Base-by-base conservation (phyloP, 129 eudicot genomes). In the Gnaphalium uliginosum region DNA sequence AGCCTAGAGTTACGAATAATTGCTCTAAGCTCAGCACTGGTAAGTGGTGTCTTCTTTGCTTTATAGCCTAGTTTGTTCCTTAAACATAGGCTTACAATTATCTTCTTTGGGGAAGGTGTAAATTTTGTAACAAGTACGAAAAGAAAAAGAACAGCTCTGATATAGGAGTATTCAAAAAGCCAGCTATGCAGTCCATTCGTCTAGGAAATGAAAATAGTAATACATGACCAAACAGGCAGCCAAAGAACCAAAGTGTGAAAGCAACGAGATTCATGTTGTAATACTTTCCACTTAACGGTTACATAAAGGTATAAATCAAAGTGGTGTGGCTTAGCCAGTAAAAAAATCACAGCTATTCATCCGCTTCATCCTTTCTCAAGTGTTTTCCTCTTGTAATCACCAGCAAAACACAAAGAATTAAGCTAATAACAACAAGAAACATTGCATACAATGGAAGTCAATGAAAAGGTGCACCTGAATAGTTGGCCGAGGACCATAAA, bases 401-500 rank as follows among this genome's bases (percentile, higher is more conserved):
- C 74, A 76, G 60, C 68, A 35, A 67, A 67, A 67, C 59, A 54
- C 43, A 76, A 26, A 26, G 68, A 67, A 53, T 43, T 66, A 76
- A 66, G 66, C 53, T 35, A 65, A 23, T 4, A n/a, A 8, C 22
- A 61, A 61, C 66, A 61, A 70, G 63, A n/a, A 66, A 57, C 59
- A 66, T 56, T 39, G 41, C 58, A 64, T 30, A 63, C 46, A 51
- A 39, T 35, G 22, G 46, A 23, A 60, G 50, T 62, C 23, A 66
- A 65, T 27, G 14, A 17, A 22, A 66, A 50, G 46, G 54, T 77
- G 69, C 69, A 94, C 98, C 93, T 94, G 96, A 79, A 50, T 80
- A 71, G 84, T 68, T 71, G 97, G 43, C 41, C 97, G 92, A 43
- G 98, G 97, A 30, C 87, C 92, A 81, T 88, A 94, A 82, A 94